phyloP scores from a whole-genome alignment of 148 eudicot species.

The Beta vulgaris region DNA sequence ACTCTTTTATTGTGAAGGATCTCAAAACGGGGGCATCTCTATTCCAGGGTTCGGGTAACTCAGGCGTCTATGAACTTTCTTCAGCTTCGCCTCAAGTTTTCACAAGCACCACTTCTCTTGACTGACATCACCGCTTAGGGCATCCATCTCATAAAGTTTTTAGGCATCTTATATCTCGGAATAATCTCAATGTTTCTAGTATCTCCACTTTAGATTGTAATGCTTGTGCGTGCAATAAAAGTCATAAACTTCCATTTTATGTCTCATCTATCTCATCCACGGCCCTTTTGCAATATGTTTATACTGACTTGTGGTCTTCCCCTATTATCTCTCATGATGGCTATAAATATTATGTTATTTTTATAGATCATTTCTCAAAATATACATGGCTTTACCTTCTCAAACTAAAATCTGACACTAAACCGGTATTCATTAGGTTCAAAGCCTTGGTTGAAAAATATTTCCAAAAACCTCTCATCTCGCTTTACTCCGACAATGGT shows the following conservation, averaged over 20 bases:
- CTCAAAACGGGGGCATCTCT: too few species aligned
- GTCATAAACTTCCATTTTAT: background rate
- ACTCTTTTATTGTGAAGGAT: too few species aligned
- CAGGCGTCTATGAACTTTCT: too few species aligned
- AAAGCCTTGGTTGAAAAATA: conserved; percentile 5
- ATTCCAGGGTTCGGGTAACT: too few species aligned
- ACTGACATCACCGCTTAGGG: background rate
- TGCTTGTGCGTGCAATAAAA: background rate
- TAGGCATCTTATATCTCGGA: background rate
- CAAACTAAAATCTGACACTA: background rate
- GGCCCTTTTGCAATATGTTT: background rate
- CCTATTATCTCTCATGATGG: background rate
- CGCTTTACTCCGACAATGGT: conserved; percentile 4
- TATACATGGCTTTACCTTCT: conserved; percentile 8
- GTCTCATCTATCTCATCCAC: background rate
- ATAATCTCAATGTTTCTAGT: background rate
- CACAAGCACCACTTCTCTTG: background rate
- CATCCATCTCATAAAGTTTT: background rate
- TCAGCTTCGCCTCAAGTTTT: background rate
- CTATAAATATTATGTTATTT: conserved; percentile 3
- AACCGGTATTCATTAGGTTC: background rate
- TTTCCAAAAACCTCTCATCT: background rate
- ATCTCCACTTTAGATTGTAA: background rate
- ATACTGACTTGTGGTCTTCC: background rate
- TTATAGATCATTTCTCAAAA: conserved; percentile 9